These are phyloP conservation scores for Cordia subcordata DNA, from an alignment of 257 asterid genomes.

Conservation along the genomic window DNA sequence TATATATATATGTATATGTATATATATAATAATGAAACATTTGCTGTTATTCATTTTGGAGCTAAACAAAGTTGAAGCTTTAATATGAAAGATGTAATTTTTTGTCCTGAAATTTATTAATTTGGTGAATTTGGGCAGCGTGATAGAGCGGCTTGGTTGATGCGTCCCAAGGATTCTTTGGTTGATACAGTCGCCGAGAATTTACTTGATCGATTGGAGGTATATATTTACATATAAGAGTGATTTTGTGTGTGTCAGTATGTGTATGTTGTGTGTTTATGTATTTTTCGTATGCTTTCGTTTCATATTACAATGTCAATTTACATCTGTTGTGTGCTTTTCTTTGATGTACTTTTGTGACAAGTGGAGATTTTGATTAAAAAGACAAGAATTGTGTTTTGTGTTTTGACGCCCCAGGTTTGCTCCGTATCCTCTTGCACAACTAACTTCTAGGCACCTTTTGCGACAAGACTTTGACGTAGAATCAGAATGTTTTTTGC, in stretches of 20 bases:
- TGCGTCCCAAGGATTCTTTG: conserved; percentile 64
- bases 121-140: conserved; percentile 43
- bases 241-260: neutral
- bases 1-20: neutral
- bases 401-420: too few relatives aligned
- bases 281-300: neutral
- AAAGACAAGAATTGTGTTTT: too few relatives aligned
- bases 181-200: conserved; percentile 84
- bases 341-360: too few relatives aligned
- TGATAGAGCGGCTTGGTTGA: conserved; percentile 95
- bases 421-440: too few relatives aligned
- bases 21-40: neutral
- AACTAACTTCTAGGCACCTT: too few relatives aligned
- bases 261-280: neutral
- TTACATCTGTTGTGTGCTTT: neutral
- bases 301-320: neutral
- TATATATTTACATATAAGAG: conserved; percentile 5
- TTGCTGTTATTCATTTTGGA: conserved; percentile 5
- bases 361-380: too few relatives aligned
- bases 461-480: too few relatives aligned
- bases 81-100: neutral
- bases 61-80: neutral
- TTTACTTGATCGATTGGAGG: conserved; percentile 89
- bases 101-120: neutral
- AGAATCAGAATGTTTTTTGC: too few relatives aligned